Base-by-base conservation (phyloP, 2,329 filamentous ascomycete species). In the Colletotrichum liriopes region DNA sequence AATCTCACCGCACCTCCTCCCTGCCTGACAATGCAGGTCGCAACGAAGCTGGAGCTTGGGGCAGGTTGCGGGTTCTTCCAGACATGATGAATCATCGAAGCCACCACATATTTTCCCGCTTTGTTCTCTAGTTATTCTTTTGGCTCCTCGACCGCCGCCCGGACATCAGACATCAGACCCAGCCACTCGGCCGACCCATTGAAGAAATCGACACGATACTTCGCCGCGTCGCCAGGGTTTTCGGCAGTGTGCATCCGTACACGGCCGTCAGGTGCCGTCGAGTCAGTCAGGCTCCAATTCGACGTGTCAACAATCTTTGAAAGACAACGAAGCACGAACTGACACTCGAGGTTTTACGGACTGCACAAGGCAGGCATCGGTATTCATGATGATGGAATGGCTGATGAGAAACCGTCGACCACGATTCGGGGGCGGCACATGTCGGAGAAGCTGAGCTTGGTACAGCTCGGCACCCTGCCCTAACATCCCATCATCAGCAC, bases 21-120 rank as follows among this genome's bases (percentile, higher is more conserved):
- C 59, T 69, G 69, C 39, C 65, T 54, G 58, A 60, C 65, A 70
- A 63, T 65, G 70, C 69, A 64, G 52, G 51, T 69, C 43, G 65
- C 51, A 49, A 45, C 32, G 20, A 26, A 54, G n/a, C 32, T 55
- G 54, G 47, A 69, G 65, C 60, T 69, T 45, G 65, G 58, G 32
- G 26, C 70, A 47, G 35, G 3, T 6, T 52, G 45, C 59, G 54
- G 65, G 65, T 26, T 52, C 41, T 29, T 47, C 20, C 20, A 14
- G 16, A 54, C 18, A 65, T 72, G 65, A 72, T 72, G 70, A 72
- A 70, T 72, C 70, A 72, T 72, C 70, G 70, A 69, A 39, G 54
- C 65, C 39, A 39, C 45, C 20, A 29, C 45, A 39, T n/a, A 9
- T n/a, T 58, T 16, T 47, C 14, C 51, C 41, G 63, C 63, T 71